These are phyloP conservation scores for Phylloporus sp. DNA, from an alignment of 768 basidiomycete genomes.

Conservation along the genomic window DNA sequence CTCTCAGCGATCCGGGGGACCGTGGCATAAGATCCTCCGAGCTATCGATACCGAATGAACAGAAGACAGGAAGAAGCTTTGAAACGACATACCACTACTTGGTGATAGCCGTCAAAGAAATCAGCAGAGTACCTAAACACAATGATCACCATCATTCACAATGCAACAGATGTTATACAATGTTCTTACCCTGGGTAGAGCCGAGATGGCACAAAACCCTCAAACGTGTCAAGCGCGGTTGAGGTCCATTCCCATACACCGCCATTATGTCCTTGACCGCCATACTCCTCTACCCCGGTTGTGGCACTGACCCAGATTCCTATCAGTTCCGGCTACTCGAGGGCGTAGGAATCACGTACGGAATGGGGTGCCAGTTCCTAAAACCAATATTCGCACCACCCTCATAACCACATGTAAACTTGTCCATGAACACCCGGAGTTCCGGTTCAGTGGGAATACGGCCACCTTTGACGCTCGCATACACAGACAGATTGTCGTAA, in stretches of 20 bases:
- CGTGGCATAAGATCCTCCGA: conserved; percentile 89
- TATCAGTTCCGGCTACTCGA: background rate
- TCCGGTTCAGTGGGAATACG: conserved; percentile 90
- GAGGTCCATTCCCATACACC: conserved; percentile 99
- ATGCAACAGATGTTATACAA: background rate
- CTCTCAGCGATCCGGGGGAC: conserved; percentile 79
- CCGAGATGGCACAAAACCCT: conserved; percentile 71
- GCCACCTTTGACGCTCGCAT: conserved; percentile 85
- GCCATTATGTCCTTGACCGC: conserved; percentile 76
- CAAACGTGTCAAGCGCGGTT: conserved; percentile 63
- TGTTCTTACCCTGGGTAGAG: conserved; percentile 79
- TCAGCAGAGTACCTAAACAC: conserved; percentile 67
- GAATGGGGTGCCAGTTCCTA: conserved; percentile 89
- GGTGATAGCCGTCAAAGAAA: conserved; percentile 87
- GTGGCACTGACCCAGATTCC: conserved; percentile 50
- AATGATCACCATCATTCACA: background rate
- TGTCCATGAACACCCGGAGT: conserved; percentile 73
- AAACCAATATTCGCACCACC: conserved; percentile 83
- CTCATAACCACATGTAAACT: conserved; percentile 68
- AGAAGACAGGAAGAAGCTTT: background rate
- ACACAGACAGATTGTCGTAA: conserved; percentile 73
- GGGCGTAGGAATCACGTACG: conserved; percentile 49
- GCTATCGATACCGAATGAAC: conserved; percentile 37
- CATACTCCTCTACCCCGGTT: conserved; percentile 48
- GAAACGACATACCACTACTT: conserved; percentile 69